A percentile compares a stretch with the other conserved stretches of the same genome.
Conservation (phyloP, 2,329 filamentous ascomycete species). For the Periconia macrospinosa region DNA sequence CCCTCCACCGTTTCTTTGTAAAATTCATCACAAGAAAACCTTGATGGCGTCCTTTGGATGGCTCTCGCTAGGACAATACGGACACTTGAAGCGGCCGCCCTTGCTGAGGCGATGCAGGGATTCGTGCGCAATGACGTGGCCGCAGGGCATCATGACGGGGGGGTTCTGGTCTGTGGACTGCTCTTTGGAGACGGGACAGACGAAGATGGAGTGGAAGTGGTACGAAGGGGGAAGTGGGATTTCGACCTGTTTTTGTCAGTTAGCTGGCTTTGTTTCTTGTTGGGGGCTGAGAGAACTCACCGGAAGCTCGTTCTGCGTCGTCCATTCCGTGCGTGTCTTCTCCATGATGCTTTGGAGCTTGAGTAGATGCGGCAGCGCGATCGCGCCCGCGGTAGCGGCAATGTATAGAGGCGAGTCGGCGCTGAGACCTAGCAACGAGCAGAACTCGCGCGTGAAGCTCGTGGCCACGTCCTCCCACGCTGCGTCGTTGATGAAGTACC, state of each 20-base stretch:
- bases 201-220: conserved; percentile 92
- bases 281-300: conserved; percentile 54
- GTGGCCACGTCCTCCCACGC: conserved; percentile 81
- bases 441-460: conserved; percentile 95
- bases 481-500: conserved; percentile 72
- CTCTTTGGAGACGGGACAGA: conserved; percentile 95
- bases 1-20: neutral
- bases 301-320: conserved; percentile 83
- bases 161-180: conserved; percentile 92
- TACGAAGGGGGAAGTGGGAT: conserved; percentile 66
- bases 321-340: conserved; percentile 92
- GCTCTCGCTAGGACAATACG: conserved; percentile 89
- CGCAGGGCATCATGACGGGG: conserved; percentile 95
- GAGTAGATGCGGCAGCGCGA: conserved; percentile 83
- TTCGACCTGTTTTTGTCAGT: conserved; percentile 54
- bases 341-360: conserved; percentile 89
- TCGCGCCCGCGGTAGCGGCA: conserved; percentile 86
- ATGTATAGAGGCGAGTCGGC: conserved; percentile 92
- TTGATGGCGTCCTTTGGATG: conserved; percentile 68
- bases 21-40: conserved; percentile 34
- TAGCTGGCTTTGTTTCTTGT: neutral
- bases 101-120: conserved; percentile 79
- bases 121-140: conserved; percentile 88
- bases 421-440: conserved; percentile 83
- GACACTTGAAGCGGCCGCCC: conserved; percentile 84